Evolutionary conservation across 371 early-diverging fungal genomes (phyloP), one percentile per base, ranked within the genome.

Genomic region (Fennellomyces sp.): DNA sequence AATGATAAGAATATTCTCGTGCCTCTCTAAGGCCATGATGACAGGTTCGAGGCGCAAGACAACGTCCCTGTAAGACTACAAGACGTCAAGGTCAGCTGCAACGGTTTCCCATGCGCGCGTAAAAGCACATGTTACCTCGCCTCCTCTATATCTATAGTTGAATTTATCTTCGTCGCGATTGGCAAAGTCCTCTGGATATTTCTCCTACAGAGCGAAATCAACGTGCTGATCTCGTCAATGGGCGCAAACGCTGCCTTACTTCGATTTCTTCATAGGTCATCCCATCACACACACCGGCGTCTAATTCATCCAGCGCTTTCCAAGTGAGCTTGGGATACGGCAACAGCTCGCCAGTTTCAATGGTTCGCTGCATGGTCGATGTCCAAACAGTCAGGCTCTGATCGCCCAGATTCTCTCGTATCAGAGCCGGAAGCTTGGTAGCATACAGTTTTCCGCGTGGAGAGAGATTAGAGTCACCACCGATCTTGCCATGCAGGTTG

Each of bases 221-320:
- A 39, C 0, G 49, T 11, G 21, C 23, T 17, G n/a, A 21, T 15
- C 1, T 45, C 21, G 5, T 21, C 19, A 5, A 21, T 21, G 23
- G 23, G 23, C 23, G 5, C 19, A 45, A 15, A 1, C 1, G 5
- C n/a, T 19, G 21, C 19, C 5, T 1, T 42, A 85, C 88, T 75
- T 91, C 96, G 57, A 99, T 97, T 66, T 98, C 97, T 63, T 97
- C 97, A 74, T 99, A 99, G 15, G 98, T 97, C 82, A 97, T 82
- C 23, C 96, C 97, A 75, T 99, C 99, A 80, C 99, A 99, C 5
- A 96, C 91, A 28, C 99, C 98, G 8, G 97, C 92, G 70, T 97
- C 94, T 54, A 99, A 72, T 70, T 99, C 99, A 75, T 99, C 99
- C 63, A 99, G 72, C 39, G 95, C 95, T 71, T 97, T 97, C 96